Evolutionary conservation across 805 yeast genomes (phyloP).

Genomic region (Kuraishia floccosa): DNA sequence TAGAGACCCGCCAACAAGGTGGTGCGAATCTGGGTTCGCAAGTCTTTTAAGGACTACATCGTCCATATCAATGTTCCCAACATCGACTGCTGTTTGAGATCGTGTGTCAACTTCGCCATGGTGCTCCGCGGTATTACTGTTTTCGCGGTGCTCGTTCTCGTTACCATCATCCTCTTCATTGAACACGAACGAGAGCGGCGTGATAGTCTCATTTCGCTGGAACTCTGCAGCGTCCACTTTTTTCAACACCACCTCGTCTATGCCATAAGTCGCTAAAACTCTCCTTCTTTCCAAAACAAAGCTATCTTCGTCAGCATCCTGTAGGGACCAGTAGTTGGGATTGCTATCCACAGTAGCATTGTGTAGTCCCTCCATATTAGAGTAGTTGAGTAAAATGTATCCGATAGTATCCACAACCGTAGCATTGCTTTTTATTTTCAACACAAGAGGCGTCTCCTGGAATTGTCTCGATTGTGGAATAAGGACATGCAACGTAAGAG

Average conservation of each 20-base stretch:
- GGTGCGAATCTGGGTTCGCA: too few species aligned
- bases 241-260: slow-evolving; percentile 74
- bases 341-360: slow-evolving; percentile 21
- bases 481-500: not conserved
- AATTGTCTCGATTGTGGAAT: slow-evolving; percentile 9
- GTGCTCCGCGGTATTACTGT: too few species aligned
- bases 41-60: too few species aligned
- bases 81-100: too few species aligned
- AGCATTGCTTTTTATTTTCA: slow-evolving; percentile 20
- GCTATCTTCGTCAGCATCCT: slow-evolving; percentile 86
- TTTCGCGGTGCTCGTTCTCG: too few species aligned
- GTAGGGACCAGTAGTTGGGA: slow-evolving; percentile 66
- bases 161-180: slow-evolving; percentile 5
- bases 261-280: slow-evolving; percentile 57
- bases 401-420: slow-evolving; percentile 48
- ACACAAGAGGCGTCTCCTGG: slow-evolving; percentile 5
- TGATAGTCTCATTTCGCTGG: slow-evolving; percentile 31
- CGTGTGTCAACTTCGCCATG: too few species aligned
- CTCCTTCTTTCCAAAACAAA: slow-evolving; percentile 74
- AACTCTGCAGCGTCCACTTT: slow-evolving; percentile 38
- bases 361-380: slow-evolving; percentile 6
- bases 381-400: slow-evolving; percentile 25
- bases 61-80: too few species aligned
- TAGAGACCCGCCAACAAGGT: too few species aligned
- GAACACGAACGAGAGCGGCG: slow-evolving; percentile 37